Percentiles rank a stretch among this genome's conserved stretches.
Evolutionary conservation across 768 basidiomycete genomes (phyloP).

Genomic region (Tricholoma saponaceum): DNA sequence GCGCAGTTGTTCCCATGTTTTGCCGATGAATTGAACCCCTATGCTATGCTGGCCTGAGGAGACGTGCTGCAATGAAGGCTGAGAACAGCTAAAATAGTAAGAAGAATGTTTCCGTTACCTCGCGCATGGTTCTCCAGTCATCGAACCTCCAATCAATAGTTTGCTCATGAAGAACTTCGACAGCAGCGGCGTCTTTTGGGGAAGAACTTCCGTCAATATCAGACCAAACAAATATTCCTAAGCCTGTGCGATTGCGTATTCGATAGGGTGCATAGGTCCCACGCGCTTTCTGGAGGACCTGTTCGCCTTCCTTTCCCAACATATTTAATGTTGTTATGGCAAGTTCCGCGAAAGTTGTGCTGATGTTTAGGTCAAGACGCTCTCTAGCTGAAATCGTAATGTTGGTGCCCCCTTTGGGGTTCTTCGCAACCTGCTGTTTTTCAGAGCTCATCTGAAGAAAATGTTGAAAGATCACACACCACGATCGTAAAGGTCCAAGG

Average conservation of each 20-base stretch:
- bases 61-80: slow-evolving; percentile 42
- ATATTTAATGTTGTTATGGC: slow-evolving; percentile 68
- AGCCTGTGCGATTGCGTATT: slow-evolving; percentile 87
- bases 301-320: slow-evolving; percentile 71
- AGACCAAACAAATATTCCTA: slow-evolving; percentile 81
- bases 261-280: slow-evolving; percentile 93
- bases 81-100: not conserved
- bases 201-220: slow-evolving; percentile 58
- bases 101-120: slow-evolving; percentile 46
- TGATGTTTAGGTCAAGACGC: slow-evolving; percentile 87
- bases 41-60: slow-evolving; percentile 79
- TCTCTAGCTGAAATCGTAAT: slow-evolving; percentile 70
- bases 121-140: slow-evolving; percentile 91
- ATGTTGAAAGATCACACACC: slow-evolving; percentile 31
- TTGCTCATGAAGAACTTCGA: slow-evolving; percentile 69
- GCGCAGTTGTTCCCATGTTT: slow-evolving; percentile 85
- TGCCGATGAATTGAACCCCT: slow-evolving; percentile 78
- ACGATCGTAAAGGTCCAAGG: slow-evolving; percentile 87
- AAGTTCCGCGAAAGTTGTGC: slow-evolving; percentile 85
- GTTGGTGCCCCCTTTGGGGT: slow-evolving; percentile 45
- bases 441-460: not conserved
- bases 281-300: slow-evolving; percentile 68
- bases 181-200: slow-evolving; percentile 43
- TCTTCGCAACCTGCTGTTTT: slow-evolving; percentile 46
- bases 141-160: slow-evolving; percentile 95